Conservation (phyloP, 176 grass and related monocot species). For the Chloris gayana region DNA sequence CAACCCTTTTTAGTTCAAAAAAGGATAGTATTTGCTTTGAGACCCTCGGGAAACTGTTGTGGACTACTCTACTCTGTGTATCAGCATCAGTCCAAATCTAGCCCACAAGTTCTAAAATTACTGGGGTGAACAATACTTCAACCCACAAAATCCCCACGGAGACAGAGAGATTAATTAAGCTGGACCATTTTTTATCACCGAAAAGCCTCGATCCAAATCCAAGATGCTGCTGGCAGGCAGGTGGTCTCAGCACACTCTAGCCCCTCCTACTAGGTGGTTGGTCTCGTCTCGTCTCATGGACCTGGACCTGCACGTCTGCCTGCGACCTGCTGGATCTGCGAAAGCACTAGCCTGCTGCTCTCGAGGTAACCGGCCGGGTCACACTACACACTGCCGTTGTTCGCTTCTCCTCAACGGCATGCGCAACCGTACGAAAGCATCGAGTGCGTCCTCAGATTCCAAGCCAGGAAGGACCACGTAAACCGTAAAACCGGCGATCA, state of each 20-base stretch:
- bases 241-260: neutral
- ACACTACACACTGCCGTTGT: neutral
- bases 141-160: neutral
- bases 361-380: constrained; percentile 22
- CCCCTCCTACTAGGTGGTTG: neutral
- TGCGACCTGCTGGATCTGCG: constrained; percentile 16
- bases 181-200: neutral
- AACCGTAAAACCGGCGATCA: neutral
- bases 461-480: neutral
- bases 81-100: no score
- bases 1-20: neutral
- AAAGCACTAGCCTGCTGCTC: constrained; percentile 28
- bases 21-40: no score
- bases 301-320: neutral
- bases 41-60: no score
- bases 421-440: neutral
- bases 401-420: neutral
- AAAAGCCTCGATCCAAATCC: neutral
- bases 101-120: neutral
- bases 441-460: constrained; percentile 8
- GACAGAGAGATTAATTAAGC: neutral
- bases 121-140: neutral
- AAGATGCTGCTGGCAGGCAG: neutral
- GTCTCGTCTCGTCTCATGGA: neutral
- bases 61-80: no score